Base-by-base conservation (phyloP, 257 asterid genomes). In the Cinchona pubescens region DNA sequence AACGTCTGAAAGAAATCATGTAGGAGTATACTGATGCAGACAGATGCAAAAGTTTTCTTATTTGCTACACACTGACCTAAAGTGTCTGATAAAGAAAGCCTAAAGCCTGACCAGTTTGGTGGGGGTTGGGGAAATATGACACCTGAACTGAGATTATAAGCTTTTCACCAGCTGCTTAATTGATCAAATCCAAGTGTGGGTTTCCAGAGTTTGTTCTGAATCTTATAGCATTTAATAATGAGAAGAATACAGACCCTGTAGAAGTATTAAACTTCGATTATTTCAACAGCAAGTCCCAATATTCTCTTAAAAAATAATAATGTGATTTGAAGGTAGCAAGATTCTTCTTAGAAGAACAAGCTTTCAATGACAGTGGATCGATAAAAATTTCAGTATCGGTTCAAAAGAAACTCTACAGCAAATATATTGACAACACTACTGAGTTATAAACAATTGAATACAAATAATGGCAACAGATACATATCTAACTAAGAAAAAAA, bases 331-430 rank as follows among this genome's bases (percentile, higher is more conserved):
- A 13, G 2, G 5, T 4, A 21, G 19, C 37, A 59, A 59, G 19
- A 29, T 59, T 59, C 65, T 59, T 59, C 35, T 27, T 59, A 4
- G 19, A 27, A 59, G 6, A 27, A 53, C 29, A 53, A 21, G 60
- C n/a, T 53, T 21, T 19, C 60, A 6, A 29, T 19, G 60, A 53
- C 60, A 1, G 58, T 8, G 27, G 27, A 53, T 53, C 29, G 2
- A 6, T 21, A 53, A 59, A 11, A 29, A 7, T 13, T 59, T 59
- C 73, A 68, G 9, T 23, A 7, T 6, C 19, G 19, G 14, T 12
- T 72, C 37, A 42, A 18, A 15, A 32, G 27, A 69, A 56, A 71
- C 82, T 75, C 29, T 61, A 80, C 87, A 77, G 16, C 23, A 62
- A n/a, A 75, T 38, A 19, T 65, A 73, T 49, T 46, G 71, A 67